Conservation (phyloP, 148 eudicot species). For the Silene uniflora region DNA sequence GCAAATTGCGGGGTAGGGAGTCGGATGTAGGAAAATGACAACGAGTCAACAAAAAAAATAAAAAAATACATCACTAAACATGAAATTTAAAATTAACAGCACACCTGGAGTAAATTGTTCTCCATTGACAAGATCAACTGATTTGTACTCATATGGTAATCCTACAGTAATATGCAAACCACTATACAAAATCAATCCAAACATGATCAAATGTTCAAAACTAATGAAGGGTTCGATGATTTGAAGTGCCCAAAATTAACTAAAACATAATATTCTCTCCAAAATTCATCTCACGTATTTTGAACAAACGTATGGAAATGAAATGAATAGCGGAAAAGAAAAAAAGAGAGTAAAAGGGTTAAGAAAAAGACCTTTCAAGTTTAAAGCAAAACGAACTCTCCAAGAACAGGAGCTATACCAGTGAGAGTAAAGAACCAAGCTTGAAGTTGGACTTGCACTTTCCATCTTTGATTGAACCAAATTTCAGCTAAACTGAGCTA, state of each 20-base stretch:
- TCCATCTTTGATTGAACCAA: slow-evolving; percentile 15
- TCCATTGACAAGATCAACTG: slow-evolving; percentile 43
- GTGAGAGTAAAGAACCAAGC: slow-evolving; percentile 44
- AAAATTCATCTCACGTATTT: too few species aligned
- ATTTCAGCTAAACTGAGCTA: too few species aligned
- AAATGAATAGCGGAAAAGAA: too few species aligned
- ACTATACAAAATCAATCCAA: background rate
- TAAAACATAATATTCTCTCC: too few species aligned
- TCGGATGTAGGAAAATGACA: too few species aligned
- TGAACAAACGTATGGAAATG: too few species aligned
- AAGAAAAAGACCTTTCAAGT: slow-evolving; percentile 46
- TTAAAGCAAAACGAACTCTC: slow-evolving; percentile 61
- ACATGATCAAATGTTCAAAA: background rate
- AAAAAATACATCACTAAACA: too few species aligned
- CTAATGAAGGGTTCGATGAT: background rate
- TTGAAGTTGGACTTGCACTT: slow-evolving; percentile 20
- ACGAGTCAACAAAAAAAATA: too few species aligned
- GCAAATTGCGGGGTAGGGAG: too few species aligned
- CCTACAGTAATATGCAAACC: slow-evolving; percentile 24
- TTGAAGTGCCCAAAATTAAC: too few species aligned
- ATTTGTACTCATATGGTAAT: slow-evolving; percentile 33
- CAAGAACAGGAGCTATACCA: slow-evolving; percentile 69
- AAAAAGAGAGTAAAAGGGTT: too few species aligned
- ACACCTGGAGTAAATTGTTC: slow-evolving; percentile 42
- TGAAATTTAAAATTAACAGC: too few species aligned